These are phyloP conservation scores for Rosa chinensis DNA, from an alignment of 306 rosid genomes.

Conservation along the genomic window DNA sequence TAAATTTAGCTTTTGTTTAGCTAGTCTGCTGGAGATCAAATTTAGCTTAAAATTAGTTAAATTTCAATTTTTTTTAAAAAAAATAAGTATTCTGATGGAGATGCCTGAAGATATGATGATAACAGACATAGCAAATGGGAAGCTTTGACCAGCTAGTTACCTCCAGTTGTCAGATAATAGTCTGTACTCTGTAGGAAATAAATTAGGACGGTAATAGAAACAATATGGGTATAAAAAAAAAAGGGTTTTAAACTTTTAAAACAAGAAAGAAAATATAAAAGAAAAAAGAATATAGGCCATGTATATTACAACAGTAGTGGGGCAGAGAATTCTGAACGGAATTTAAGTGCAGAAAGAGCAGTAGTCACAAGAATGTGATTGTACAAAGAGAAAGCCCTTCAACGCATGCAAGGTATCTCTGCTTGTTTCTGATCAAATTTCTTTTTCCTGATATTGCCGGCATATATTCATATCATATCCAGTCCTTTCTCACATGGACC, in stretches of 20 bases:
- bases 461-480: constrained; percentile 11
- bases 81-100: too few relatives aligned
- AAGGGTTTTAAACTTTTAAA: too few relatives aligned
- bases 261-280: too few relatives aligned
- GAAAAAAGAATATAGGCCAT: neutral
- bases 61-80: too few relatives aligned
- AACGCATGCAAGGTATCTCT: neutral
- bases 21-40: too few relatives aligned
- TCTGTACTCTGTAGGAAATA: too few relatives aligned
- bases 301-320: constrained; percentile 24
- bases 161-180: neutral
- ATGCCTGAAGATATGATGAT: too few relatives aligned
- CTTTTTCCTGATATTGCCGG: constrained; percentile 35
- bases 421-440: constrained; percentile 22
- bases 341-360: constrained; percentile 39
- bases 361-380: constrained; percentile 38
- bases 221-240: neutral
- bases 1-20: too few relatives aligned
- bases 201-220: too few relatives aligned
- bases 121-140: neutral
- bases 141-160: neutral
- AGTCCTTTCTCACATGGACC: constrained; percentile 3
- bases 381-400: constrained; percentile 32
- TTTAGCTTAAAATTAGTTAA: too few relatives aligned
- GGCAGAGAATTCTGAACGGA: constrained; percentile 38